Base-by-base conservation (phyloP, 257 asterid genomes). In the Mentha longifolia region DNA sequence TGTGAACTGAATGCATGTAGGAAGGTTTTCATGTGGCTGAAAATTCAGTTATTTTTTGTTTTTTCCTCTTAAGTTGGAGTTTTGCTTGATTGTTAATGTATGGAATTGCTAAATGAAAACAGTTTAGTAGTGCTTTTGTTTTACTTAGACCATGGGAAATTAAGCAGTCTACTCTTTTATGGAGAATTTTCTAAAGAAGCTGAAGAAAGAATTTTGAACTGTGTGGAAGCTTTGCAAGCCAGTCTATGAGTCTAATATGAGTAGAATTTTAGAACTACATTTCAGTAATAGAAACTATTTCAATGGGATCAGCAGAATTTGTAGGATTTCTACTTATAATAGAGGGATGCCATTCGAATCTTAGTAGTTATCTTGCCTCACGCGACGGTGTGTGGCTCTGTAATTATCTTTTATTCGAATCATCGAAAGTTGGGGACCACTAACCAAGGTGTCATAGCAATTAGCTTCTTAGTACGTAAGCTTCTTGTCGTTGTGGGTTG, bases 11-110 rank as follows among this genome's bases (percentile, higher is more conserved):
- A 14, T 33, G 9, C 73, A 68, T 8, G 9, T 61, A 10, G 6
- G 39, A 63, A 25, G 60, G 19, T 57, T 22, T 63, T 20, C 66
- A 22, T 25, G 22, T 52, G n/a, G 31, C 12, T 58, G 68, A 61
- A 71, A 9, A 35, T 3, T 46, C 31, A 39, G 25, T 41, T 15
- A 51, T 14, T 14, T 30, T 74, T 19, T 61, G 1, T 33, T 39
- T 17, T 3, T 10, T 9, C 0, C 7, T 3, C 35, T 10, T 6
- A 4, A 1, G 55, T 19, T 25, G 9, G 8, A 5, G 1, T 47
- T 17, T 43, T 30, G 35, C 3, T 43, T 20, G 14, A 58, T 61
- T 49, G 20, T 19, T 30, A 17, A n/a, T 14, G 19, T 11, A 10
- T 42, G 61, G 13, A 72, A 49, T 45, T 43, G 15, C 54, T 37